Base-by-base conservation (phyloP, 768 basidiomycete genomes). In the Mycena alexandri region DNA sequence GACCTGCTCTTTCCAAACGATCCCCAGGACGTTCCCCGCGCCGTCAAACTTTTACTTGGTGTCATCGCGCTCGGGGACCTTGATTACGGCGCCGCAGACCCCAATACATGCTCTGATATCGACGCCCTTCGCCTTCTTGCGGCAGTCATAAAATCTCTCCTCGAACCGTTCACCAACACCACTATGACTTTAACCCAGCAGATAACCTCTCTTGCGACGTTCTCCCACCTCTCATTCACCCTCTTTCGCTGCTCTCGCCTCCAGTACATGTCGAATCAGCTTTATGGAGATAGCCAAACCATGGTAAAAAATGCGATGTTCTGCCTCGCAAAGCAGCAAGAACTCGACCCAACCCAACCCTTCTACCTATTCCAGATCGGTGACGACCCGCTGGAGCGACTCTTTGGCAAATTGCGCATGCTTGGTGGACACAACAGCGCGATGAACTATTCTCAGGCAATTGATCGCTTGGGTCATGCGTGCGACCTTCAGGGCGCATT, bases 11-110 rank as follows among this genome's bases (percentile, higher is more conserved):
- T 57, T 22, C 55, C 63, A 5, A 72, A 74, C 38, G 76, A 76
- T 62, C 46, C 71, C 14, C 79, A 80, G 61, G 73, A 80, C 63
- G 79, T 80, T 21, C 78, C 79, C 3, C 61, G 72, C 33, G 77
- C 78, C 0, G 68, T 78, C 8, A 65, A 76, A 41, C 74, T 79
- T 7, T 69, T 80, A 3, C 34, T 44, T 1, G 41, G 63, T 34
- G 36, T 72, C 50, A 46, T 63, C 22, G 22, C 22, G 2, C 36
- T 72, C 38, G 41, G 54, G 10, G 17, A 29, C 11, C 34, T 41
- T 43, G 34, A 56, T 12, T 50, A 48, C 19, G 44, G 53, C 42
- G 24, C 66, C 4, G 14, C 43, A 21, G 59, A 63, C 11, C 17
- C 60, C 2, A 33, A 47, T 0, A 56, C 33, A 2, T 8, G 29